Evolutionary conservation across 192 early-diverging fungal species (phyloP), one percentile per base, ranked within the genome.

Genomic region (Paraglomus occultum): DNA sequence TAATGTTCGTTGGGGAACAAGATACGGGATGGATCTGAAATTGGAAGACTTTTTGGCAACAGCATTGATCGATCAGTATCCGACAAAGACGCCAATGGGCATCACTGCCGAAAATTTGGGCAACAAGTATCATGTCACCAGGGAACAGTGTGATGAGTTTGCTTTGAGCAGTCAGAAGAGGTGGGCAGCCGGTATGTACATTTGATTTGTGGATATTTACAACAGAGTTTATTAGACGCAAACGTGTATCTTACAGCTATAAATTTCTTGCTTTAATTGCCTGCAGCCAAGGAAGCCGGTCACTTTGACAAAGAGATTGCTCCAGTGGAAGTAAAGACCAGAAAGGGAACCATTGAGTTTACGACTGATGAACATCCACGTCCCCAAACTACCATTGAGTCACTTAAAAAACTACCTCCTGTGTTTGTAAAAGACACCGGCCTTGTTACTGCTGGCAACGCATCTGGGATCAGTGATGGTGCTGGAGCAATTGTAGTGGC

Each of bases 401-500:
- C 75, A 7, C 82, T 99, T 5, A 73, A 77, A 51, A 94, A 94
- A 71, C 83, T 99, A 45, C 73, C 79, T 14, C 84, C 94, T 17
- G 95, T 96, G 42, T 98, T 98, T 74, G 88, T 92, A 78, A 91
- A 92, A 78, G 86, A 91, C 51, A 83, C 76, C 23, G 96, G 95
- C 59, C 80, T 92, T 7, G 92, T 95, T 22, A 93, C 93, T 17
- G 96, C 96, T 11, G 96, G 94, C 61, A 96, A 96, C 53, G 95
- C 96, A 5, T 97, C 95, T 0, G 94, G 94, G 6, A 96, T 99
- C 77, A 90, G 83, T 60, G 96, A 99, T 74, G 96, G 96, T 74
- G 96, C 95, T 31, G 92, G 89, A 40, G 88, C 90, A 18, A 71
- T 96, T 40, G 75, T 99, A 23, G 83, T 99, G 38, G 94, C 94